Conservation (phyloP, 331 rosid genomes). For the Stylosanthes scabra region DNA sequence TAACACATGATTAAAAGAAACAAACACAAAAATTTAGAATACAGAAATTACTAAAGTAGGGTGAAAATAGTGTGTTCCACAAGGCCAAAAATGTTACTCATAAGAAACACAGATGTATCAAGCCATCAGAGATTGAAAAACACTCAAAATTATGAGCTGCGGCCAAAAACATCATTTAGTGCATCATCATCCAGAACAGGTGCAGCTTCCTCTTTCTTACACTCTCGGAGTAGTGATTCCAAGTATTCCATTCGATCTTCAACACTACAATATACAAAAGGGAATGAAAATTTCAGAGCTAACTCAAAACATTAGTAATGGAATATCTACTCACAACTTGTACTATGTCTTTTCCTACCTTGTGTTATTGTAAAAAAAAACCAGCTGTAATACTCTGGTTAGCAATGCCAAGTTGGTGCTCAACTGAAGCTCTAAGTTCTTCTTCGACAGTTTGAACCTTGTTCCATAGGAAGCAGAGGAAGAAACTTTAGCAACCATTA, state of each 20-base stretch:
- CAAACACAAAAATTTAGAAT: slow-evolving; percentile 11
- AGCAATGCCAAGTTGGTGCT: slow-evolving; percentile 99
- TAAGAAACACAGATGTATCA: slow-evolving; percentile 19
- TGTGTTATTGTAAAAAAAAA: slow-evolving; percentile 96
- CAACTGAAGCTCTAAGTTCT: slow-evolving; percentile 99
- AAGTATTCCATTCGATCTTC: slow-evolving; percentile 98
- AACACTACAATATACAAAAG: slow-evolving; percentile 68
- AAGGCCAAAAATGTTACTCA: slow-evolving; percentile 16
- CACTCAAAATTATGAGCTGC: slow-evolving; percentile 61
- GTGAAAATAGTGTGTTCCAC: slow-evolving; percentile 17
- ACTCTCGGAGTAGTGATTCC: slow-evolving; percentile 95
- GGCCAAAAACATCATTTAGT: slow-evolving; percentile 89
- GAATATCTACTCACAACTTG: slow-evolving; percentile 10
- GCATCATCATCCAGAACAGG: slow-evolving; percentile 98
- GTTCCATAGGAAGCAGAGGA: slow-evolving; percentile 33
- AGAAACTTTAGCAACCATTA: slow-evolving; percentile 31
- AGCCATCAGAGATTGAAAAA: slow-evolving; percentile 22
- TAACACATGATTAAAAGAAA: slow-evolving; percentile 22
- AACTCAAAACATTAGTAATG: slow-evolving; percentile 5
- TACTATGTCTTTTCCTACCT: slow-evolving; percentile 57
- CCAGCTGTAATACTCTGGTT: slow-evolving; percentile 99
- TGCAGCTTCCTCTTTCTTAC: slow-evolving; percentile 98
- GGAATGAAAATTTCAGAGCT: slow-evolving; percentile 35
- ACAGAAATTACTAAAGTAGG: slow-evolving; percentile 21
- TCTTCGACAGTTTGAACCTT: slow-evolving; percentile 99